phyloP scores from a whole-genome alignment of 805 yeast species.

The Phaffomyces antillensis region DNA sequence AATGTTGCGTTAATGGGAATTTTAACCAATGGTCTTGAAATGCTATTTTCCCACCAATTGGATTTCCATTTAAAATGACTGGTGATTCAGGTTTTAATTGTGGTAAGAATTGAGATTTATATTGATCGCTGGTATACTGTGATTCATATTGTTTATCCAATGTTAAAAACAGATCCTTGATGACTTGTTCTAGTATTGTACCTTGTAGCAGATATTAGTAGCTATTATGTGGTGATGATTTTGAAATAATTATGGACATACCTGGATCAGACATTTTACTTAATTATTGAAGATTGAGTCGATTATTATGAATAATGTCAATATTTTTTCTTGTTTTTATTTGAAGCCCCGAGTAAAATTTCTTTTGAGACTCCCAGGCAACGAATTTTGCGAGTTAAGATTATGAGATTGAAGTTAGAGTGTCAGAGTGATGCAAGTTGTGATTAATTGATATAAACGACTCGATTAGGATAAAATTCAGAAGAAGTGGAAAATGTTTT shows the following conservation, averaged over 20 bases:
- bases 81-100: conserved; percentile 46
- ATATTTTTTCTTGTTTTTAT: too few relatives aligned
- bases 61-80: conserved; percentile 52
- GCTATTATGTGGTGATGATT: background rate
- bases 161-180: conserved; percentile 20
- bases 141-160: conserved; percentile 18
- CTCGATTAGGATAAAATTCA: too few relatives aligned
- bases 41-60: conserved; percentile 41
- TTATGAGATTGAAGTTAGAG: too few relatives aligned
- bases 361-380: too few relatives aligned
- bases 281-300: too few relatives aligned
- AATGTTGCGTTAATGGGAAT: conserved; percentile 55
- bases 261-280: conserved; percentile 9
- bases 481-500: too few relatives aligned
- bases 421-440: too few relatives aligned
- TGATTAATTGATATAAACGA: too few relatives aligned
- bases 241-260: background rate
- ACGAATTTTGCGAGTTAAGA: too few relatives aligned
- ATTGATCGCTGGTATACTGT: conserved; percentile 14
- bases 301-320: too few relatives aligned
- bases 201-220: conserved; percentile 4
- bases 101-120: conserved; percentile 27
- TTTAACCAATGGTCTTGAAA: conserved; percentile 55
- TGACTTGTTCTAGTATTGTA: conserved; percentile 14
- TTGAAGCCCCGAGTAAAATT: too few relatives aligned